Base-by-base conservation (phyloP, 306 rosid genomes). In the Ceratonia siliqua region DNA sequence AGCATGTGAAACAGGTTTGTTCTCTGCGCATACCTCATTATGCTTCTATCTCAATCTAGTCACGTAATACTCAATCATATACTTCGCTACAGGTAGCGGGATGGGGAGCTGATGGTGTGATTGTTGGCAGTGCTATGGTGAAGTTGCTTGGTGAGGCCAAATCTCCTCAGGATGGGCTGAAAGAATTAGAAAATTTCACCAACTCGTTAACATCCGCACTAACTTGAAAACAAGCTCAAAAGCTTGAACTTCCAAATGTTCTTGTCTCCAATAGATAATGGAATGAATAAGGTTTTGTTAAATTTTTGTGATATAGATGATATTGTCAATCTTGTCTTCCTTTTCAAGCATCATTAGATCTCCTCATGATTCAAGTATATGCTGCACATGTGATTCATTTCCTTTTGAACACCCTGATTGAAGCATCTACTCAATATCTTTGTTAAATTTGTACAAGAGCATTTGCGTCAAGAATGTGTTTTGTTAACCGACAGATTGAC, bases 41-140 rank as follows among this genome's bases (percentile, higher is more conserved):
- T 82, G 73, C 75, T 70, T 77, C 78, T 22, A 45, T 41, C 45
- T 35, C 0, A 48, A 2, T 65, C 15, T 46, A 68, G 62, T 32
- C 27, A 5, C 48, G 15, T 7, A 52, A 49, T 58, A 54, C 13
- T 73, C 10, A 63, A 32, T 38, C 59, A 53, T 53, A 30, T 77
- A 14, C 68, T 50, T 38, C 78, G 49, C 63, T 83, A 36, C 85
- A 94, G 97, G 84, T 94, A 11, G 88, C 87, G 0, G 89, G 74
- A 46, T 94, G 98, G 97, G 98, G 98, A 65, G 98, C 98, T 69
- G 97, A 94, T 68, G 98, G 98, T 17, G 91, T 91, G 49, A 94
- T 94, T 72, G 89, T 94, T 45, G 98, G 98, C 11, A 94, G 98
- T 83, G 98, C 97, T 17, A 87, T 91, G 14, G 98, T 94, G 77